Base-by-base conservation (phyloP, 495 filamentous ascomycete genomes). In the Hypoxylon perforatum region DNA sequence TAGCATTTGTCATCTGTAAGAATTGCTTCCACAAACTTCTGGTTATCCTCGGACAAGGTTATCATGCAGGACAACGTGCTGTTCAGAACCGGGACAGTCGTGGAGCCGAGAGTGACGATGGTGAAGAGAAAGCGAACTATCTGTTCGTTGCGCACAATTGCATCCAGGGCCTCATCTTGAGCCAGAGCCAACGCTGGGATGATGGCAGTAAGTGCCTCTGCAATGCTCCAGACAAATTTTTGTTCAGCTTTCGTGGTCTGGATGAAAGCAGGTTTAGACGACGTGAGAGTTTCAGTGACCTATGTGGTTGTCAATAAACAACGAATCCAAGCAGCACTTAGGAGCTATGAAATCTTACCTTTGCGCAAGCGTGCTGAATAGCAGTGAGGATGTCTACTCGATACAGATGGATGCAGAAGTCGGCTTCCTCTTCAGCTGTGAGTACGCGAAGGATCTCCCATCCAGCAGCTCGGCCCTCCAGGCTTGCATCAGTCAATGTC, bases 331-430 rank as follows among this genome's bases (percentile, higher is more conserved):
- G 39, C 15, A 42, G n/a, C 2, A 28, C 0, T 39, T 35, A 38
- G 3, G 4, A 21, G 9, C 4, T 19, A 52, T 25, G 23, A 39
- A 18, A 33, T 67, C 81, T 74, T 72, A 88, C 85, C 56, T 77
- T 79, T 47, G 79, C 73, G 15, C 80, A 74, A 42, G 81, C 83
- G 73, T 81, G 79, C 46, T 81, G 76, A 46, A 85, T 77, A 15
- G 86, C 83, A 17, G 85, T 85, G 38, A 88, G 60, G 18, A 87
- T 71, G 70, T 87, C 86, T 30, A 83, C 75, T 49, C 87, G 74
- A 60, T 81, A 88, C 53, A 89, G 69, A 55, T 88, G 85, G n/a
- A 89, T 75, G 57, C 85, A 85, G 46, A 89, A 87, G 57, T 87
- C 85, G 6, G 78, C 75, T 56, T 87, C 86, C 65, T 89, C 87